phyloP scores from a whole-genome alignment of 2,329 filamentous ascomycete genomes.

The Aspergillus sp. region DNA sequence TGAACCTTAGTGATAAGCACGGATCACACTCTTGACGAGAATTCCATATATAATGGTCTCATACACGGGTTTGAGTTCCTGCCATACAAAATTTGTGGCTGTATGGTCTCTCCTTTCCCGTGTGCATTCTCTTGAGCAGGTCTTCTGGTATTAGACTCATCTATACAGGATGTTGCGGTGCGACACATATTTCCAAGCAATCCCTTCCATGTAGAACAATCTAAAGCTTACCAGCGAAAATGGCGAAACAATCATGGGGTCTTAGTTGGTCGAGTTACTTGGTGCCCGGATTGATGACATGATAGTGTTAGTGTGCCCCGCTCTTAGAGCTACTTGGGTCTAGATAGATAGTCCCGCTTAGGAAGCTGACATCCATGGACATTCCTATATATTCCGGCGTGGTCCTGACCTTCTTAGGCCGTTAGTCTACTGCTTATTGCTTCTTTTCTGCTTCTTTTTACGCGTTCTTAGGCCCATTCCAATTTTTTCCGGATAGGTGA shows the following conservation, averaged over 20 bases:
- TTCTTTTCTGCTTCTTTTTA: no score
- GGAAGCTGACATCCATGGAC: no score
- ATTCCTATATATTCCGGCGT: neutral
- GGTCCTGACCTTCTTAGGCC: neutral
- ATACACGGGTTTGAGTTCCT: neutral
- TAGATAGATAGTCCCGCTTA: no score
- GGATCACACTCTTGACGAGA: slow-evolving; percentile 25
- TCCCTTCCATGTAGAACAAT: neutral
- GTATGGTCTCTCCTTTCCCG: neutral
- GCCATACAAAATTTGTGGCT: neutral
- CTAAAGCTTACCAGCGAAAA: neutral
- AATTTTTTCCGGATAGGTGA: neutral
- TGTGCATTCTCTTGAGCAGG: neutral
- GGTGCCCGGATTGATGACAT: neutral
- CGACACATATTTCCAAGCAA: neutral
- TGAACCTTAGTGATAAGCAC: slow-evolving; percentile 54
- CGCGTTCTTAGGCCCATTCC: neutral
- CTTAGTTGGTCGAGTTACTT: neutral
- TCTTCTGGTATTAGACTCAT: no score
- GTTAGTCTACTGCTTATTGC: neutral
- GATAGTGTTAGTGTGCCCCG: neutral
- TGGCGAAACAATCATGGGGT: neutral
- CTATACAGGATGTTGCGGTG: neutral
- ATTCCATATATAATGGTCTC: neutral
- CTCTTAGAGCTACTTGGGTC: neutral